Percentiles rank a stretch among this genome's conserved stretches.
Conservation (phyloP, 768 basidiomycete genomes). For the Hortiboletus flavorubellus region DNA sequence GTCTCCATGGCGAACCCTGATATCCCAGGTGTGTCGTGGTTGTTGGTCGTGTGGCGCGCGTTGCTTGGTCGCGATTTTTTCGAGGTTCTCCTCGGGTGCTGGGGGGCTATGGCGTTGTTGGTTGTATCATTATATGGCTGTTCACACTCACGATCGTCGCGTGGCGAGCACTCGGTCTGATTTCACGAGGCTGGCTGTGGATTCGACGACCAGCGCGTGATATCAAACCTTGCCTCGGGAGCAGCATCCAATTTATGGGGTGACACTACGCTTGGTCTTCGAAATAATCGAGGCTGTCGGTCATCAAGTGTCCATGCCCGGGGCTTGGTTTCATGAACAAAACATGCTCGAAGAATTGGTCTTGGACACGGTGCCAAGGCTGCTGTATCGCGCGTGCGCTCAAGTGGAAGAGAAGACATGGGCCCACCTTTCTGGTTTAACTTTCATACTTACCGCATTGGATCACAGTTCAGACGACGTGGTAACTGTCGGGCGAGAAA, state of each 20-base stretch:
- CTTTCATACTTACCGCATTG: not conserved
- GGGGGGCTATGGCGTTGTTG: not conserved
- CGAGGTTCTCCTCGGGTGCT: not conserved
- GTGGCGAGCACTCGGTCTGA: not conserved
- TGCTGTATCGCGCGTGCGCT: not conserved
- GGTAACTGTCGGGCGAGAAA: not conserved
- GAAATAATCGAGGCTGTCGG: not conserved
- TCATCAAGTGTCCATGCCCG: not conserved
- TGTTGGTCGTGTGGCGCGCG: not conserved
- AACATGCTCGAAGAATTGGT: not conserved
- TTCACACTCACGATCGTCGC: not conserved
- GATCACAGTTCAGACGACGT: not conserved
- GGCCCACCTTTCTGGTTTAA: not conserved
- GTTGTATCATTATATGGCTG: constrained; percentile 4
- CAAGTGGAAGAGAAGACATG: not conserved
- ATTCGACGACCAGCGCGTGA: not conserved
- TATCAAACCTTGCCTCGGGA: not conserved
- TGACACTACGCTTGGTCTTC: not conserved
- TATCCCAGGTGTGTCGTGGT: not conserved
- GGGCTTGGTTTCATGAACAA: constrained; percentile 4
- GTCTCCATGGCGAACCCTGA: not conserved
- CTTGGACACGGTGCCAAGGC: not conserved
- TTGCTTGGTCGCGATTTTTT: not conserved
- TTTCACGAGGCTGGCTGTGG: not conserved
- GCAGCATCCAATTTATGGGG: not conserved